Conservation (phyloP, 129 eudicot genomes). For the Saussurea involucrata region DNA sequence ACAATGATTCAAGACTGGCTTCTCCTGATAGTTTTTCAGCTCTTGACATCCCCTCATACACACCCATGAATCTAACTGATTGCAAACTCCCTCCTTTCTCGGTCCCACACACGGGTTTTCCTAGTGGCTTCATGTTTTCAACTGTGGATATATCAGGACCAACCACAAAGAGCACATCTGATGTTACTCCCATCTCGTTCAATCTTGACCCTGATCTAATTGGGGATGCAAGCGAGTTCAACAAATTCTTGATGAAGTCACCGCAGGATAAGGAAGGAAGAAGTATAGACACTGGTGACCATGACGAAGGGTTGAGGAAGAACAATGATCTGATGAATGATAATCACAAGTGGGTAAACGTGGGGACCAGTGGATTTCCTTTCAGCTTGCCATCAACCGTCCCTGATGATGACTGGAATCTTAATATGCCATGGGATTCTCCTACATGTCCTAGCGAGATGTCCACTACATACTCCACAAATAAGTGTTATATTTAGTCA, state of each 20-base stretch:
- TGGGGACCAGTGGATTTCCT: constrained; percentile 51
- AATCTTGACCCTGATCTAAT: constrained; percentile 34
- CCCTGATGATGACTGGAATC: constrained; percentile 47
- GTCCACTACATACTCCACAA: constrained; percentile 61
- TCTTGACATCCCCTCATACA: constrained; percentile 42
- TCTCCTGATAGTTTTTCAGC: constrained; percentile 44
- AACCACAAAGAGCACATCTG: constrained; percentile 24
- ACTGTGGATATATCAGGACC: constrained; percentile 39
- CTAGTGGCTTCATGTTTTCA: constrained; percentile 45
- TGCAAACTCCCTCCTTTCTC: constrained; percentile 22
- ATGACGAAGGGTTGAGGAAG: constrained; percentile 25
- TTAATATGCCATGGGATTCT: constrained; percentile 72
- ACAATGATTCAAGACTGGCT: constrained; percentile 15
- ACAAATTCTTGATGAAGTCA: constrained; percentile 37
- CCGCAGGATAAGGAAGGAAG: constrained; percentile 42
- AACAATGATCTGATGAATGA: constrained; percentile 3
- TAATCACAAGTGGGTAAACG: constrained; percentile 36
- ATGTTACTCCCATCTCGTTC: constrained; percentile 31
- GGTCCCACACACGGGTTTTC: constrained; percentile 29
- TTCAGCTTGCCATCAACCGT: constrained; percentile 45
- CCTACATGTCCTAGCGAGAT: constrained; percentile 63
- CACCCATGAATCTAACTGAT: constrained; percentile 29
- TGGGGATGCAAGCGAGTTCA: constrained; percentile 26
- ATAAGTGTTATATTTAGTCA: constrained; percentile 36
- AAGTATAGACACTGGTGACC: constrained; percentile 26